Evolutionary conservation across 768 basidiomycete species (phyloP), one percentile per base, ranked within the genome.

Genomic region (Boletus eberwhitei): DNA sequence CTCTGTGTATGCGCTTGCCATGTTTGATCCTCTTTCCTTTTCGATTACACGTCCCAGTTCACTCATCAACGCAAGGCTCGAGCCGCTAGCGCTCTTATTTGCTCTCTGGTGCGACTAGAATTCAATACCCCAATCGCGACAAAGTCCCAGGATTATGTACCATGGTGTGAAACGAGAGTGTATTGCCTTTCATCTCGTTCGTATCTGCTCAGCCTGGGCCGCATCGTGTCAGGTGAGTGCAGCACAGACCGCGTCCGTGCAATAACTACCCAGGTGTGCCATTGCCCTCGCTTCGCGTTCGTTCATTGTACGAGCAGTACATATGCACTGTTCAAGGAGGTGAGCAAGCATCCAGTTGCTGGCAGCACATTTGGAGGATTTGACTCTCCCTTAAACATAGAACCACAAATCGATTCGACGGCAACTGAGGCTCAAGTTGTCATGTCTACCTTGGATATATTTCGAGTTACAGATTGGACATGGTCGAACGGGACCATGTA

Each of bases 1-100:
- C 50, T 54, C 40, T 69, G 52, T 69, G 64, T 39, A 59, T 54
- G 57, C 29, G 37, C 34, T 53, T 53, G 5, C 38, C 50, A 24
- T 59, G 44, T 54, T 56, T 48, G 41, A 56, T 52, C 45, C 29
- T 34, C 48, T 43, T 52, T 41, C 39, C 41, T 35, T 38, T 40
- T 37, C 14, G 42, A 35, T 32, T 46, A 31, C 40, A 38, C 45
- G 19, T 55, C 38, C 16, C 44, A 11, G 43, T 48, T 51, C 52
- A 44, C 46, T 57, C 41, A 42, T 31, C 17, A 5, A 44, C 37
- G 40, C 57, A 35, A 50, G 24, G 21, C 21, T 34, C 22, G 24
- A 52, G 7, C 13, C 38, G 13, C 14, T 22, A 12, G 19, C 34
- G 26, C 1, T 45, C 14, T 7, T 22, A n/a, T 40, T 48, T 38